phyloP scores from a whole-genome alignment of 257 asterid genomes.

The Penstemon newberryi region DNA sequence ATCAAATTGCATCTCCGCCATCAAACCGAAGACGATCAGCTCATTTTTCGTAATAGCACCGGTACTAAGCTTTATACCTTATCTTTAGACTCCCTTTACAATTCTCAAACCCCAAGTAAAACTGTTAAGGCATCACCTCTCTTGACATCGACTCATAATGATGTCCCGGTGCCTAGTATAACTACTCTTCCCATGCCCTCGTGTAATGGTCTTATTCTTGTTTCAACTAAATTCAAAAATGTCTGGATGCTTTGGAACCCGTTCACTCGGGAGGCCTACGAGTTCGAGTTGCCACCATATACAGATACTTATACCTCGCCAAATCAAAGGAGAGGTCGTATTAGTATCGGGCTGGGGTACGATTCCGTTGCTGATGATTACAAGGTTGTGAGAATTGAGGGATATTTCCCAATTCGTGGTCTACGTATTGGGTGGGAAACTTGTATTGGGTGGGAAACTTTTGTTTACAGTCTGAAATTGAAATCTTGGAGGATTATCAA shows the following conservation, averaged over 20 bases:
- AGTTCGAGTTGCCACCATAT: not conserved
- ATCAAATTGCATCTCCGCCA: constrained; percentile 7
- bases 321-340: not conserved
- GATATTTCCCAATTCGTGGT: too few species aligned
- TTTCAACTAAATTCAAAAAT: not conserved
- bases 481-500: constrained; percentile 13
- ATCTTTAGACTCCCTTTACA: constrained; percentile 11
- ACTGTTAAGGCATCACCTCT: not conserved
- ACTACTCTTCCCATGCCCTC: not conserved
- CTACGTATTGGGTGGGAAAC: not conserved
- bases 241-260: constrained; percentile 33
- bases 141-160: not conserved
- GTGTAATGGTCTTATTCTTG: constrained; percentile 29
- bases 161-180: not conserved
- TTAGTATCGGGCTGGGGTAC: constrained; percentile 9
- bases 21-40: not conserved
- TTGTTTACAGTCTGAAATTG: constrained; percentile 7
- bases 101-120: not conserved
- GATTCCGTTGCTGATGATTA: constrained; percentile 17
- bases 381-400: constrained; percentile 17
- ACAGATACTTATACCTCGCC: too few species aligned
- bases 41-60: not conserved
- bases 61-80: not conserved
- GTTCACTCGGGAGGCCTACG: constrained; percentile 16
- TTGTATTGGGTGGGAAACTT: not conserved